Evolutionary conservation across 495 filamentous ascomycete genomes (phyloP).

Genomic region (Aspergillus incahuasiensis): DNA sequence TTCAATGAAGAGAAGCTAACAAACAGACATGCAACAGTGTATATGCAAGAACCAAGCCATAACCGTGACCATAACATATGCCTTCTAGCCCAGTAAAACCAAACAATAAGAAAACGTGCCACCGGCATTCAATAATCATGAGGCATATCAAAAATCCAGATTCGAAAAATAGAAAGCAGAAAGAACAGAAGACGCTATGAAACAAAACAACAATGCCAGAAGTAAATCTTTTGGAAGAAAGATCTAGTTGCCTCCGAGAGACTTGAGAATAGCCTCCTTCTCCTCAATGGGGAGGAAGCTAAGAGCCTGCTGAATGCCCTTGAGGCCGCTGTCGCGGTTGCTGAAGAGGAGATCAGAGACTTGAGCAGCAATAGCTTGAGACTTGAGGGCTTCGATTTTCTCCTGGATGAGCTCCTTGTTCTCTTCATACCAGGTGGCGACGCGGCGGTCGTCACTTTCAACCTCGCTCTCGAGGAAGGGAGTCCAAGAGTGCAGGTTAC

Average conservation of each 20-base stretch:
- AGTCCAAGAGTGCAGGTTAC: constrained; percentile 72
- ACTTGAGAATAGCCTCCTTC: constrained; percentile 79
- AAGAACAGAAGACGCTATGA: constrained; percentile 14
- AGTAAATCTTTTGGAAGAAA: background rate
- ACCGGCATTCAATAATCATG: constrained; percentile 2
- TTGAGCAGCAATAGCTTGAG: constrained; percentile 70
- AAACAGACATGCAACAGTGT: constrained; percentile 4
- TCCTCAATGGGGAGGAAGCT: constrained; percentile 82
- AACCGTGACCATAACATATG: constrained; percentile 6
- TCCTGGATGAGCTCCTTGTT: constrained; percentile 73
- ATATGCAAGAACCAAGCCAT: constrained; percentile 13
- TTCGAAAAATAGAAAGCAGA: constrained; percentile 5
- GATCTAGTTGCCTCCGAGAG: constrained; percentile 45
- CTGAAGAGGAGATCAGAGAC: constrained; percentile 72
- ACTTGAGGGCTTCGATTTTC: constrained; percentile 76
- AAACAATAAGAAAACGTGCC: background rate
- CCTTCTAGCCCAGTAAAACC: constrained; percentile 11
- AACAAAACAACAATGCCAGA: constrained; percentile 7
- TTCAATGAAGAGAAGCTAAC: constrained; percentile 5
- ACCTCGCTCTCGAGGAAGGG: constrained; percentile 61
- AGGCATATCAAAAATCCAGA: background rate
- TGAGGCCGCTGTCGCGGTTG: constrained; percentile 72
- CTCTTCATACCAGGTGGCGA: constrained; percentile 96
- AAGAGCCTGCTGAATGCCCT: constrained; percentile 81
- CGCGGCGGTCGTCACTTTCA: constrained; percentile 69